phyloP scores from a whole-genome alignment of 106 monocot genomes.

The Agapanthus africanus region DNA sequence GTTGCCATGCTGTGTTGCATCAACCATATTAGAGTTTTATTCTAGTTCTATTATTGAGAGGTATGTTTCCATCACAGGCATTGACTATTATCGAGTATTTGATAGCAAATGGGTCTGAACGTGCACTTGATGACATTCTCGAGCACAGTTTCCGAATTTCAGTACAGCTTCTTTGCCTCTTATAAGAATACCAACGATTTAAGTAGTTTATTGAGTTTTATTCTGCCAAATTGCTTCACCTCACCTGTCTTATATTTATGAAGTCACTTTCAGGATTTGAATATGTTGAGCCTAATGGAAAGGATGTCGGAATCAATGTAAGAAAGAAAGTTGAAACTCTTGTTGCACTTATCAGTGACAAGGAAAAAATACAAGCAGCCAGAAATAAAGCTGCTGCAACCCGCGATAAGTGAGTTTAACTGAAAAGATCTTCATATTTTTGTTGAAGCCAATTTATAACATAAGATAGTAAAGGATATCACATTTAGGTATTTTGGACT shows the following conservation, averaged over 20 bases:
- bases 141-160: slow-evolving; percentile 76
- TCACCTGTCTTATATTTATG: slow-evolving; percentile 18
- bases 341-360: slow-evolving; percentile 58
- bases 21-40: not conserved
- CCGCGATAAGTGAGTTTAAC: slow-evolving; percentile 75
- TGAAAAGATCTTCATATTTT: not conserved
- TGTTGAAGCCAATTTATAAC: not conserved
- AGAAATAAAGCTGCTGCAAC: slow-evolving; percentile 85
- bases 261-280: slow-evolving; percentile 86
- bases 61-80: slow-evolving; percentile 41
- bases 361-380: slow-evolving; percentile 70
- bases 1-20: not conserved
- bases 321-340: slow-evolving; percentile 90
- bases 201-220: slow-evolving; percentile 6
- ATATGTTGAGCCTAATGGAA: slow-evolving; percentile 90
- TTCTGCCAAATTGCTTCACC: not conserved
- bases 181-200: not conserved
- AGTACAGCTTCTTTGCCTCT: slow-evolving; percentile 30
- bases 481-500: slow-evolving; percentile 78
- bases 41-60: not conserved
- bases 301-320: slow-evolving; percentile 88
- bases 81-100: slow-evolving; percentile 88
- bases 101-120: slow-evolving; percentile 86
- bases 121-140: slow-evolving; percentile 80
- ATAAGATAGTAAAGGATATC: slow-evolving; percentile 9